Conservation (phyloP, 768 basidiomycete genomes). For the Mycena maculata region DNA sequence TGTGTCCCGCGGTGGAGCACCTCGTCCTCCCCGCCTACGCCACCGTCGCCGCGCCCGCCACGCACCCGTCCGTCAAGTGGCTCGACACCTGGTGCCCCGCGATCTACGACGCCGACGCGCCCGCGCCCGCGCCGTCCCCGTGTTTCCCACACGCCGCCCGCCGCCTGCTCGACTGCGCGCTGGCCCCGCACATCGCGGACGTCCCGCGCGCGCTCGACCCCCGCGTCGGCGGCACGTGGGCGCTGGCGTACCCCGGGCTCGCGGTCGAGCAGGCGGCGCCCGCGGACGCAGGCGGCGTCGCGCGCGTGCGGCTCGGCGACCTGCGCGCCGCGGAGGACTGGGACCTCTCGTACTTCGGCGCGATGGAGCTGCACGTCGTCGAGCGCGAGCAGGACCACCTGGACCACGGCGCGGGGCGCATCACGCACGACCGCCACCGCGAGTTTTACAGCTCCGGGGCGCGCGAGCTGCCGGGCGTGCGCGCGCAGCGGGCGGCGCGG, state of each 20-base stretch:
- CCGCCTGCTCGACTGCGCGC: neutral
- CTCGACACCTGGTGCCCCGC: neutral
- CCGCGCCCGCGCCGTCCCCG: neutral
- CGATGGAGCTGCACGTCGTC: neutral
- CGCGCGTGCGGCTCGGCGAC: neutral
- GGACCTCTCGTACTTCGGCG: neutral
- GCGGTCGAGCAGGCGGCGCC: neutral
- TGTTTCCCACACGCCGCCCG: neutral
- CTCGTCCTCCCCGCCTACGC: neutral
- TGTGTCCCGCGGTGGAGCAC: neutral
- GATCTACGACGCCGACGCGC: accelerated
- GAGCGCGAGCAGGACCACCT: slow-evolving; percentile 3
- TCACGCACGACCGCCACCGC: too few species aligned
- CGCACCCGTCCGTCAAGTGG: neutral
- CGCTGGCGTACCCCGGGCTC: neutral
- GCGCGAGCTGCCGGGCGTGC: too few species aligned
- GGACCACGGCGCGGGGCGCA: too few species aligned
- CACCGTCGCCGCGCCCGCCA: neutral
- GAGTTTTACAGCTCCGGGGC: too few species aligned
- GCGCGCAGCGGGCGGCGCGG: too few species aligned
- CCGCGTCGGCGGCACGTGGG: neutral
- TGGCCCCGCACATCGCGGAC: neutral
- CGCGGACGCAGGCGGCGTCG: neutral
- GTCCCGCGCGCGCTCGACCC: neutral
- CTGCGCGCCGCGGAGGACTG: neutral